Conservation (phyloP, 202 grass and related monocot species). For the Cymbopogon flexuosus region DNA sequence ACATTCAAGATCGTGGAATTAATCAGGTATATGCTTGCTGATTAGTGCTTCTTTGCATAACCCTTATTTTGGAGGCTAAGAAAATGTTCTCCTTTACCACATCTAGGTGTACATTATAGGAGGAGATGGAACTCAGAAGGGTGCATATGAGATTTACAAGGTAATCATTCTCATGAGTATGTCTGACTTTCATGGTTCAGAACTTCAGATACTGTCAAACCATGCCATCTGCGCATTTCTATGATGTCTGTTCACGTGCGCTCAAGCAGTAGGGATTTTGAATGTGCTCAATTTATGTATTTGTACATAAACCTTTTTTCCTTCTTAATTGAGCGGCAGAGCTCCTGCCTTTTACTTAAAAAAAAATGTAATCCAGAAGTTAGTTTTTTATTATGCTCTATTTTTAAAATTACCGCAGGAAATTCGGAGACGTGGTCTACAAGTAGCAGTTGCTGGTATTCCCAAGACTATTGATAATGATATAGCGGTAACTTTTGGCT, state of each 20-base stretch:
- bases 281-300: neutral
- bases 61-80: neutral
- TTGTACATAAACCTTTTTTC: neutral
- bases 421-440: slow-evolving; percentile 65
- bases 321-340: too few species aligned
- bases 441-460: slow-evolving; percentile 80
- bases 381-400: neutral
- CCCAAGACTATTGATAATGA: slow-evolving; percentile 99
- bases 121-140: slow-evolving; percentile 96
- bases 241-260: neutral
- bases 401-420: slow-evolving; percentile 51
- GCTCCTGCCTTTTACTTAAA: too few species aligned
- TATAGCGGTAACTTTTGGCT: slow-evolving; percentile 63
- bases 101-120: slow-evolving; percentile 88
- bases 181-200: neutral
- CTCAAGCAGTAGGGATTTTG: neutral
- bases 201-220: slow-evolving; percentile 10
- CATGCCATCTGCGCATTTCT: neutral
- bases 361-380: neutral
- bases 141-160: slow-evolving; percentile 84
- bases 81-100: slow-evolving; percentile 5
- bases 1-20: slow-evolving; percentile 89
- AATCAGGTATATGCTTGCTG: slow-evolving; percentile 59
- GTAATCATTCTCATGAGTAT: slow-evolving; percentile 38
- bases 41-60: neutral